Evolutionary conservation across 139 green algal genomes (phyloP).

Genomic region (Chlorella vulgaris): DNA sequence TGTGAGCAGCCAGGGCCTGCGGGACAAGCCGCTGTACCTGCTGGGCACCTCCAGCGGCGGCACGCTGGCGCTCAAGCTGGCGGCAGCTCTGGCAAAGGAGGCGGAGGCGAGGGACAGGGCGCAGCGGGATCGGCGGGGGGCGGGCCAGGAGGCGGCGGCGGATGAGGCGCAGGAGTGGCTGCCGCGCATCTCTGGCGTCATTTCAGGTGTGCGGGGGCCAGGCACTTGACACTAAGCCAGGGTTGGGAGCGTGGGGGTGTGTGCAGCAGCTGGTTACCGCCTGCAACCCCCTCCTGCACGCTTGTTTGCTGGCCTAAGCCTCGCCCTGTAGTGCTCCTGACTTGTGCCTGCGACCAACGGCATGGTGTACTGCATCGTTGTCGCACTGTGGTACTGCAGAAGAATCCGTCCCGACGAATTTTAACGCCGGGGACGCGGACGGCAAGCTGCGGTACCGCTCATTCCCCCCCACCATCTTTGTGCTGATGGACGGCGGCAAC

Average conservation of each 20-base stretch:
- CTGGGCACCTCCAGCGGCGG: conserved; percentile 22
- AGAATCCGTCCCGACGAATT: not conserved
- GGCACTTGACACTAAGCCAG: too few relatives aligned
- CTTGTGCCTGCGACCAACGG: too few relatives aligned
- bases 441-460: not conserved
- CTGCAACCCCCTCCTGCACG: too few relatives aligned
- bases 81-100: not conserved
- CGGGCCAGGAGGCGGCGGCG: too few relatives aligned
- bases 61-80: conserved; percentile 7
- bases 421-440: not conserved
- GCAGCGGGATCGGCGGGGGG: not conserved
- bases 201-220: not conserved
- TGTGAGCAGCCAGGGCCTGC: not conserved
- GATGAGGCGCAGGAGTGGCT: not conserved
- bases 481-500: conserved; percentile 22
- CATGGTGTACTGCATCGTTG: not conserved
- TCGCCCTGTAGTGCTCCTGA: too few relatives aligned
- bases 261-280: too few relatives aligned
- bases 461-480: conserved; percentile 24
- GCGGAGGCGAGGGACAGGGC: not conserved
- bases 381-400: conserved; percentile 4
- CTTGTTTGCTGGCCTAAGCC: too few relatives aligned
- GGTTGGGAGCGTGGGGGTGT: too few relatives aligned
- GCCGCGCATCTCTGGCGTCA: conserved; percentile 8
- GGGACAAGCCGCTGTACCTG: not conserved